Conservation (phyloP, 177 flowering plant genomes). For the Vitis hybrid region DNA sequence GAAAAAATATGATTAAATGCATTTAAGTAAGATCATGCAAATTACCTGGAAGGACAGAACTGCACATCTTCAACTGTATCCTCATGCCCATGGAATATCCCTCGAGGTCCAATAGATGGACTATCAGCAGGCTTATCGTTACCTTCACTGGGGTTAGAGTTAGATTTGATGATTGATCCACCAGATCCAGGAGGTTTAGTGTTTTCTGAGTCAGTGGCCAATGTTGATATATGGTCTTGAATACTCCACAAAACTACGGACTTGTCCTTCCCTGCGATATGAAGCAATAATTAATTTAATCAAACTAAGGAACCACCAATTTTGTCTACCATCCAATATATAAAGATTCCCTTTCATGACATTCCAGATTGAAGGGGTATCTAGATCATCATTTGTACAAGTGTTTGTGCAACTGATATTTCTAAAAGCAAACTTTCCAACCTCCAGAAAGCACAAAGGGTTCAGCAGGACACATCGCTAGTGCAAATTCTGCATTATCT, state of each 20-base stretch:
- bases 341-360: background rate
- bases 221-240: slow-evolving; percentile 78
- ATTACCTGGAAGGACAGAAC: slow-evolving; percentile 94
- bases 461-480: slow-evolving; percentile 91
- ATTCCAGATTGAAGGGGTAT: background rate
- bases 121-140: slow-evolving; percentile 51
- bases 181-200: slow-evolving; percentile 54
- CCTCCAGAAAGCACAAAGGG: slow-evolving; percentile 99
- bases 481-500: slow-evolving; percentile 99
- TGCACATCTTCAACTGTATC: slow-evolving; percentile 99
- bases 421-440: slow-evolving; percentile 15
- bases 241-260: slow-evolving; percentile 94
- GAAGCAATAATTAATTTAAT: background rate
- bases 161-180: slow-evolving; percentile 53
- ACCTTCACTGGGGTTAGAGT: slow-evolving; percentile 38
- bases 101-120: slow-evolving; percentile 73
- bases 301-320: no score
- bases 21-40: slow-evolving; percentile 5
- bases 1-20: background rate
- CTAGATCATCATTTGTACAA: background rate
- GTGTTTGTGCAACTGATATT: background rate
- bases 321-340: background rate
- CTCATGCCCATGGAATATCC: slow-evolving; percentile 77
- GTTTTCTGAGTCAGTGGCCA: slow-evolving; percentile 50
- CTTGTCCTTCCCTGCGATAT: slow-evolving; percentile 81